Conservation (phyloP, 441 rosid species). For the Erodium texanum region DNA sequence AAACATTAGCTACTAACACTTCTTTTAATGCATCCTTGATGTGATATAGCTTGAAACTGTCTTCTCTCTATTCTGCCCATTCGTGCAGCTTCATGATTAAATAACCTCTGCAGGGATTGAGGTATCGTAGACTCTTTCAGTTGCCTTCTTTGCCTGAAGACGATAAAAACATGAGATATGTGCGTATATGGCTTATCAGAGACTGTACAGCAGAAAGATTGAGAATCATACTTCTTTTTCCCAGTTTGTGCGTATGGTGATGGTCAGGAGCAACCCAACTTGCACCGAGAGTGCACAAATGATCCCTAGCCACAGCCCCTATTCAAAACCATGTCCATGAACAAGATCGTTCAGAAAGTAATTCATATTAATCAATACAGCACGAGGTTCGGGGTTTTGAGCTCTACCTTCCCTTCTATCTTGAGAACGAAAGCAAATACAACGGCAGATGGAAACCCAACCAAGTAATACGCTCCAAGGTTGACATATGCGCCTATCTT, state of each 20-base stretch:
- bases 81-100: neutral
- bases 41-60: no score
- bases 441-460: slow-evolving; percentile 45
- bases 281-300: slow-evolving; percentile 42
- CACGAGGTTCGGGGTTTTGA: slow-evolving; percentile 12
- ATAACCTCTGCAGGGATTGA: neutral
- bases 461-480: slow-evolving; percentile 45
- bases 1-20: no score
- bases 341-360: neutral
- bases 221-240: slow-evolving; percentile 29
- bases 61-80: neutral
- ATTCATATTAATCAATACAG: slow-evolving; percentile 27
- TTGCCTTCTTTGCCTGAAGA: slow-evolving; percentile 29
- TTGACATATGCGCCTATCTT: slow-evolving; percentile 51
- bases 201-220: neutral
- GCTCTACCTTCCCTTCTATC: slow-evolving; percentile 31
- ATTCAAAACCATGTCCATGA: neutral
- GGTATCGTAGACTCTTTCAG: slow-evolving; percentile 21
- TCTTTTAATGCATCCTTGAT: no score
- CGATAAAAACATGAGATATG: neutral
- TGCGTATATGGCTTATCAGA: neutral
- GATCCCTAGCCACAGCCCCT: slow-evolving; percentile 57
- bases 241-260: slow-evolving; percentile 42
- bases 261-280: slow-evolving; percentile 22
- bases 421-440: slow-evolving; percentile 36